phyloP scores from a whole-genome alignment of 371 early-diverging fungal species.

The Fennellomyces sp. region DNA sequence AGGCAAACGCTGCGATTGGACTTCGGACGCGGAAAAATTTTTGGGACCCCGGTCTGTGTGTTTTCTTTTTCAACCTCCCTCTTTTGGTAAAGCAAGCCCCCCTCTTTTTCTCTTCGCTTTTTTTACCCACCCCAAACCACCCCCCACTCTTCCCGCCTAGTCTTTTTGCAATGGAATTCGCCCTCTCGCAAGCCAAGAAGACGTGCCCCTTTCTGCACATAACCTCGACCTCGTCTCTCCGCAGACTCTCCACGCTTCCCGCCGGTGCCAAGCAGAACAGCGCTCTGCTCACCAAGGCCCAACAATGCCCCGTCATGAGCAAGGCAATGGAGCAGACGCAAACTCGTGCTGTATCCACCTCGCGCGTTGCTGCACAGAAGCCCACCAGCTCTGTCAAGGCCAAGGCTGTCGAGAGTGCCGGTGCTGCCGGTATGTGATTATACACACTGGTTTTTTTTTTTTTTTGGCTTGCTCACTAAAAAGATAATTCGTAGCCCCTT shows the following conservation, averaged over 20 bases:
- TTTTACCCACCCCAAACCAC: slow-evolving; percentile 11
- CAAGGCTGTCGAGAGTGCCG: slow-evolving; percentile 33
- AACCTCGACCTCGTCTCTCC: slow-evolving; percentile 76
- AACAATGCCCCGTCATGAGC: slow-evolving; percentile 92
- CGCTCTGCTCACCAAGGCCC: slow-evolving; percentile 78
- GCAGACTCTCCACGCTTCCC: slow-evolving; percentile 63
- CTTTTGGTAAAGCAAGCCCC: slow-evolving; percentile 4
- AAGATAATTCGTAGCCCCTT: background rate
- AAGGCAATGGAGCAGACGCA: slow-evolving; percentile 72
- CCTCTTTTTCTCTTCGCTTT: slow-evolving; percentile 14
- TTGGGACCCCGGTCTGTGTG: slow-evolving; percentile 8
- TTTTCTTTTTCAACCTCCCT: slow-evolving; percentile 6
- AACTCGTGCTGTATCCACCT: slow-evolving; percentile 54
- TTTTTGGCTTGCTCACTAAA: slow-evolving; percentile 21
- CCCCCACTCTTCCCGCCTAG: slow-evolving; percentile 16
- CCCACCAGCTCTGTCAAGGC: slow-evolving; percentile 51
- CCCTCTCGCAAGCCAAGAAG: slow-evolving; percentile 53
- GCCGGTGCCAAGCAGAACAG: slow-evolving; percentile 38
- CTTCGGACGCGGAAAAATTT: slow-evolving; percentile 5
- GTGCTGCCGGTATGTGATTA: no score
- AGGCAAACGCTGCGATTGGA: no score
- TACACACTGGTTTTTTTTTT: background rate
- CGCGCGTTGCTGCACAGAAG: slow-evolving; percentile 36
- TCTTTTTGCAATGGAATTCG: slow-evolving; percentile 54
- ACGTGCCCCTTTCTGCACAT: slow-evolving; percentile 89